These are phyloP conservation scores for Colletotrichum chlorophyti DNA, from an alignment of 2,329 filamentous ascomycete species.

Conservation along the genomic window DNA sequence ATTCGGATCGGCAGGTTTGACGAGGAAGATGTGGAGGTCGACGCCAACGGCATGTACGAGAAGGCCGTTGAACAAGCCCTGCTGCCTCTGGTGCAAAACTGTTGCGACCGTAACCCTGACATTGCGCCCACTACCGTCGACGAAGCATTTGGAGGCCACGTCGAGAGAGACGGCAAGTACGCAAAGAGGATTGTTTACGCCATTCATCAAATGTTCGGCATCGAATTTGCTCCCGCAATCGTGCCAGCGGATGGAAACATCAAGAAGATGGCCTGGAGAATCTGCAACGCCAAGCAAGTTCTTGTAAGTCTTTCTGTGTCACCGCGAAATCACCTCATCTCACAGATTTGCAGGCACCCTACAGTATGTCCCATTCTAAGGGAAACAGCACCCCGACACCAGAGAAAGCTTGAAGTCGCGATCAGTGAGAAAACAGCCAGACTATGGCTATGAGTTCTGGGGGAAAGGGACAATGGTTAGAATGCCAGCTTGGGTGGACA, in stretches of 20 bases:
- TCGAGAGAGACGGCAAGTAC: constrained; percentile 89
- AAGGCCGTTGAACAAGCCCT: constrained; percentile 77
- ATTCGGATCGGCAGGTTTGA: constrained; percentile 84
- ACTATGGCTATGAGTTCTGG: too few relatives aligned
- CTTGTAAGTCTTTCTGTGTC: constrained; percentile 66
- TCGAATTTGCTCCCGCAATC: constrained; percentile 92
- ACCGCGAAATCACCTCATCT: constrained; percentile 17
- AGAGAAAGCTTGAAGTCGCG: constrained; percentile 12
- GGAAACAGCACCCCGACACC: constrained; percentile 61
- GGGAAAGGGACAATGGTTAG: not conserved
- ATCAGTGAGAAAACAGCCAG: too few relatives aligned
- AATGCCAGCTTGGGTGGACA: not conserved
- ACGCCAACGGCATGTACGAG: constrained; percentile 67
- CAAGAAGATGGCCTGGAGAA: constrained; percentile 88
- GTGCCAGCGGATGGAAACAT: constrained; percentile 93
- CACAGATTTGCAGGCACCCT: constrained; percentile 62
- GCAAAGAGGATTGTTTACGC: constrained; percentile 91
- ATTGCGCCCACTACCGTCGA: constrained; percentile 83
- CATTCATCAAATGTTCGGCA: constrained; percentile 94
- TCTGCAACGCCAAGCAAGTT: constrained; percentile 95
- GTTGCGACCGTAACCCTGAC: constrained; percentile 89
- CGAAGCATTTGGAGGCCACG: constrained; percentile 83
- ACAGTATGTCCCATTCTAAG: constrained; percentile 72
- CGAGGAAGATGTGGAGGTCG: constrained; percentile 70
- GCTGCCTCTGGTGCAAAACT: constrained; percentile 86